Base-by-base conservation (phyloP, 2,329 filamentous ascomycete genomes). In the Colletotrichum eremochloae region DNA sequence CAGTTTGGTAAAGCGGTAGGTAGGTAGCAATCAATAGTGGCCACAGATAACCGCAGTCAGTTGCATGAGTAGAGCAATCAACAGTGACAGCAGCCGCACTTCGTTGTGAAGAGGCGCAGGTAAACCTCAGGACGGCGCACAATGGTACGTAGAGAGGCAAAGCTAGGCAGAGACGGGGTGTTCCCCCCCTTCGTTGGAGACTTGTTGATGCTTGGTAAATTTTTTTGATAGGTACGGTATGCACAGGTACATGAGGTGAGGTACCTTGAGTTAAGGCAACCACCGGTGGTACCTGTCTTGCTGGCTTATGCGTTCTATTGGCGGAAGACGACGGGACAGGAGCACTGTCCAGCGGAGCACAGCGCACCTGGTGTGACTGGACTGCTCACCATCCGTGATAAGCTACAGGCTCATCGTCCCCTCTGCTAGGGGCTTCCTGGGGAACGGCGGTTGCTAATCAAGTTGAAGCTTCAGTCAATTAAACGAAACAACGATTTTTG, bases 311-410 rank as follows among this genome's bases (percentile, higher is more conserved):
- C 33, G n/a, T 24, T 24, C 36, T 40, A 57, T 57, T 57, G 53
- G 53, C 36, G 9, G 1, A 63, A 14, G 29, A 63, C 31, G 3
- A 29, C 33, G 44, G 31, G 29, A 36, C 12, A 31, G 53, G 36
- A 64, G 66, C 53, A 64, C 66, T 55, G 69, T 72, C 60, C 60
- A 61, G 65, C 44, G 33, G 53, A 69, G 66, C 60, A 64, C 69
- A 69, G 64, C 60, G 65, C 66, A 64, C n/a, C 29, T 48, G 44
- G 69, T 57, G 60, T 55, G 66, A 64, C 66, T 38, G 24, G 36
- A 57, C 24, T 38, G 55, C 66, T 48, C 24, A 55, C 62, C 42
- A 36, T 46, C 38, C 52, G 31, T 44, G 31, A 53, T 52, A 33
- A 48, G 52, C 42, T n/a, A 68, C 58, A 64, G 67, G 44, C 52